These are phyloP conservation scores for Mimosa pudica DNA, from an alignment of 306 rosid species.

Conservation along the genomic window DNA sequence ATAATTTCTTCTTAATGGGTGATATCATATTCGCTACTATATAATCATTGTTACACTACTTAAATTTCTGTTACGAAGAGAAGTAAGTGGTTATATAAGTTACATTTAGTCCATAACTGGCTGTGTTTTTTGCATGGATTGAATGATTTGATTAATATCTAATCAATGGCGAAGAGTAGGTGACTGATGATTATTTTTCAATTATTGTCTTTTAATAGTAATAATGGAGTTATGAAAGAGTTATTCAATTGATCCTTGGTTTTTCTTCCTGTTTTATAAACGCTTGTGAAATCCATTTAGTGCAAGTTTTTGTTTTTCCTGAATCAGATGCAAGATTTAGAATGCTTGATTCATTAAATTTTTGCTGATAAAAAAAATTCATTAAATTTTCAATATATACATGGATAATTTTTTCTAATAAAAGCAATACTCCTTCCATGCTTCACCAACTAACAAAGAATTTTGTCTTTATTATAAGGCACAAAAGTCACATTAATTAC, in stretches of 20 bases:
- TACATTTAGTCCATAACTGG: constrained; percentile 23
- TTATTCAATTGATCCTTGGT: background rate
- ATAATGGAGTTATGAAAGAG: constrained; percentile 13
- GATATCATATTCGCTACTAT: background rate
- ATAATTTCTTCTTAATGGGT: constrained; percentile 13
- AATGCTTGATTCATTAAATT: background rate
- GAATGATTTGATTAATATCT: background rate
- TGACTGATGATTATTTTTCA: constrained; percentile 15
- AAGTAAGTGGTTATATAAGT: constrained; percentile 7
- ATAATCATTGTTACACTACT: constrained; percentile 8
- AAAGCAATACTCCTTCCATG: background rate
- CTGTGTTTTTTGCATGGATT: background rate
- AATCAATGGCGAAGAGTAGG: constrained; percentile 25
- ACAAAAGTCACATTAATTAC: too few species aligned
- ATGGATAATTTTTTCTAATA: background rate
- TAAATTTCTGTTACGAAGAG: constrained; percentile 26
- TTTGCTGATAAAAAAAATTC: background rate
- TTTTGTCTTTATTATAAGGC: too few species aligned
- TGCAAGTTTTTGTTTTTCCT: background rate
- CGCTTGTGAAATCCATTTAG: background rate
- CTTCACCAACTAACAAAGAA: too few species aligned
- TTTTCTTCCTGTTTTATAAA: background rate
- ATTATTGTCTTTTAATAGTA: constrained; percentile 22
- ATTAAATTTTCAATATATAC: background rate
- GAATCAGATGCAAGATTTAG: background rate